These are phyloP conservation scores for Sporothrix pseudoabietina DNA, from an alignment of 2,329 filamentous ascomycete species.

Conservation along the genomic window DNA sequence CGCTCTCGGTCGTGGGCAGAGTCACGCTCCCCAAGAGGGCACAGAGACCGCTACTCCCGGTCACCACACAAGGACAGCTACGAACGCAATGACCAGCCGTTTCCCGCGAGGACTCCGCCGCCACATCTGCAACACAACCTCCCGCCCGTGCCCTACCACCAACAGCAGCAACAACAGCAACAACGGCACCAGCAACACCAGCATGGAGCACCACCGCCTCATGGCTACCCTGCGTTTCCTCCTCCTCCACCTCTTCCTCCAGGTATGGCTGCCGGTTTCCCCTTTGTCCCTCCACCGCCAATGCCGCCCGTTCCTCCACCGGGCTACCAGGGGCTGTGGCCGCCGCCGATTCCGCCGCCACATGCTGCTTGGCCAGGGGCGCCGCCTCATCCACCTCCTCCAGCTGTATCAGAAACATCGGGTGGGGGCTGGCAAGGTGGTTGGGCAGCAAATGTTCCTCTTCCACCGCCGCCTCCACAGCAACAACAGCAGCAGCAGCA, in stretches of 20 bases:
- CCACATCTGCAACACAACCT: not conserved
- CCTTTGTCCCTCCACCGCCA: conserved; percentile 17
- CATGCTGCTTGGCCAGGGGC: conserved; percentile 4
- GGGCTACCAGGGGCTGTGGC: conserved; percentile 33
- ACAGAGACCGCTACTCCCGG: not conserved
- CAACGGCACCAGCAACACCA: not conserved
- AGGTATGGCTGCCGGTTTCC: not conserved
- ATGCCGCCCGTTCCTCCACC: conserved; percentile 27
- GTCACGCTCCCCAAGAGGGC: conserved; percentile 14
- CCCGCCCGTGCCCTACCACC: not conserved
- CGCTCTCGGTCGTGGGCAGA: not conserved
- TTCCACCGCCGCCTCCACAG: not conserved
- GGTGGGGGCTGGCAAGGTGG: conserved; percentile 1
- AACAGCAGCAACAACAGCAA: not conserved
- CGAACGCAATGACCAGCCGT: not conserved
- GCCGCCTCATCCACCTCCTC: not conserved
- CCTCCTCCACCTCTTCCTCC: not conserved
- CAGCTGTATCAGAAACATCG: not conserved
- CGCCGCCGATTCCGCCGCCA: conserved; percentile 29
- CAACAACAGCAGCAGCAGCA: conserved; percentile 23
- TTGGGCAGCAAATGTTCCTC: not conserved
- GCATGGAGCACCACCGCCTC: not conserved
- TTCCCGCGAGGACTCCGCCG: not conserved
- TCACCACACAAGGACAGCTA: conserved; percentile 8
- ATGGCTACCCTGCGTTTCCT: not conserved